phyloP scores from a whole-genome alignment of 2,329 filamentous ascomycete genomes.

The Cercospora zeae-maydis region DNA sequence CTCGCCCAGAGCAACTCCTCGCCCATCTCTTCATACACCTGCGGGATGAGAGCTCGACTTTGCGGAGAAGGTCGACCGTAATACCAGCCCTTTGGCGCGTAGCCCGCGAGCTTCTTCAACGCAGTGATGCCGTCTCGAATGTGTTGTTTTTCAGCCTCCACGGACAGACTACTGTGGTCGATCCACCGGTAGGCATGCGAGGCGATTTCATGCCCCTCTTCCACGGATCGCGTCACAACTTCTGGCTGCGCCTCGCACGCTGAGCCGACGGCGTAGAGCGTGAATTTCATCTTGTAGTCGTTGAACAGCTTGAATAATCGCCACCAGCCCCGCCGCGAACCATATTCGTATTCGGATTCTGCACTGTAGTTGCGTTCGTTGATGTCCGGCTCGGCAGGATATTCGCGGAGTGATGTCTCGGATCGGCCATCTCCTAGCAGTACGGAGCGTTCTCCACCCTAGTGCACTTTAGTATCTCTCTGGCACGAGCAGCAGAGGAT shows the following conservation, averaged over 20 bases:
- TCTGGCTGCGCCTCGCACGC: slow-evolving; percentile 50
- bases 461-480: not conserved
- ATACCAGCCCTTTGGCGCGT: slow-evolving; percentile 51
- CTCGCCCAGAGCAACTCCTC: slow-evolving; percentile 50
- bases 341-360: slow-evolving; percentile 53
- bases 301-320: slow-evolving; percentile 50
- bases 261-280: slow-evolving; percentile 50
- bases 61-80: slow-evolving; percentile 49
- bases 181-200: slow-evolving; percentile 52
- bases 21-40: slow-evolving; percentile 53
- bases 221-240: slow-evolving; percentile 47
- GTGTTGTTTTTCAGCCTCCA: slow-evolving; percentile 49
- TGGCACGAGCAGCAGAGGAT: not conserved
- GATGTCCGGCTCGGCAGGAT: slow-evolving; percentile 22
- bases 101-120: slow-evolving; percentile 44
- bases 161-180: slow-evolving; percentile 47
- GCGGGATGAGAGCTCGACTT: slow-evolving; percentile 46
- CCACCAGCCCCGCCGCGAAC: slow-evolving; percentile 50
- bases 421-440: slow-evolving; percentile 40
- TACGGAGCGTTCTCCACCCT: slow-evolving; percentile 42
- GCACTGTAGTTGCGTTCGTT: slow-evolving; percentile 43
- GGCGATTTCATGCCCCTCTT: slow-evolving; percentile 51
- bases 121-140: slow-evolving; percentile 45
- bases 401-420: slow-evolving; percentile 42
- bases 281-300: slow-evolving; percentile 49